A percentile compares a stretch with the other conserved stretches of the same genome.
These are phyloP conservation scores for Pouteria glomerata DNA, from an alignment of 148 eudicot species.

Conservation along the genomic window DNA sequence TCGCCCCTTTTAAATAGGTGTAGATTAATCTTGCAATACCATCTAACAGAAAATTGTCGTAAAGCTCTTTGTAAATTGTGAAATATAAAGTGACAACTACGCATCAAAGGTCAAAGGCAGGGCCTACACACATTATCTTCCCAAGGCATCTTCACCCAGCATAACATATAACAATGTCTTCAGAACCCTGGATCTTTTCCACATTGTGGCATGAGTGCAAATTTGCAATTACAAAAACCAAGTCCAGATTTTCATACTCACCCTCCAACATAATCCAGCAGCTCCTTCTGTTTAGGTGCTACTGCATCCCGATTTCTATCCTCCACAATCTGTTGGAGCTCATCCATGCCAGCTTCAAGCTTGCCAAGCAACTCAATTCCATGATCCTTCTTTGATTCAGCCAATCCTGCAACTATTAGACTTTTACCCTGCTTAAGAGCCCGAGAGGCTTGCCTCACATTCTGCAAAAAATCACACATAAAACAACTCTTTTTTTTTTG, in stretches of 20 bases:
- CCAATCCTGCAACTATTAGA: slow-evolving; percentile 69
- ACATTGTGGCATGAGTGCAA: too few species aligned
- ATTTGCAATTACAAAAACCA: not conserved
- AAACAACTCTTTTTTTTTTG: too few species aligned
- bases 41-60: not conserved
- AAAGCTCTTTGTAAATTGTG: not conserved
- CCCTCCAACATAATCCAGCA: slow-evolving; percentile 89
- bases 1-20: not conserved
- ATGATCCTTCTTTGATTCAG: slow-evolving; percentile 80
- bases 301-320: slow-evolving; percentile 73
- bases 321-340: slow-evolving; percentile 80
- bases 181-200: not conserved
- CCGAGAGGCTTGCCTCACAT: slow-evolving; percentile 82
- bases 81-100: not conserved
- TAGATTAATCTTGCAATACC: not conserved
- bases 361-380: slow-evolving; percentile 77
- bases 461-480: slow-evolving; percentile 45
- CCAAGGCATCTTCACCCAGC: slow-evolving; percentile 1
- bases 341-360: slow-evolving; percentile 81
- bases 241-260: slow-evolving; percentile 26
- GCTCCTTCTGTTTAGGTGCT: slow-evolving; percentile 78
- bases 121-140: not conserved
- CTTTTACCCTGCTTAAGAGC: slow-evolving; percentile 72
- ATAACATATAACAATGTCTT: not conserved
- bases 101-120: not conserved